phyloP scores from a whole-genome alignment of 192 early-diverging fungal species.

The Entrophospora sp. region DNA sequence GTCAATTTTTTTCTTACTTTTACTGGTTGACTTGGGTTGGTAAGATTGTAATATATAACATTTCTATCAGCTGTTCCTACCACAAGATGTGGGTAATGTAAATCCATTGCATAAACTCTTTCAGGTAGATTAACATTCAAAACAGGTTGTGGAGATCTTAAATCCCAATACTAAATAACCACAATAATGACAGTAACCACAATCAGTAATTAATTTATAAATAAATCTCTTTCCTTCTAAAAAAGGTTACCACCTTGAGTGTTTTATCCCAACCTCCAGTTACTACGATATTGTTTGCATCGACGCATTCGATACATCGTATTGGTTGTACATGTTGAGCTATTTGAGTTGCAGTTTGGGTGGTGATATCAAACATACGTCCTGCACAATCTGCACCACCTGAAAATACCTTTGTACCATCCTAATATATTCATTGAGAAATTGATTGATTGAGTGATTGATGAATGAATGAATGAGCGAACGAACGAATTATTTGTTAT shows the following conservation, averaged over 20 bases:
- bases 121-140: slow-evolving; percentile 70
- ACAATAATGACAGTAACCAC: too few relatives aligned
- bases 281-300: slow-evolving; percentile 57
- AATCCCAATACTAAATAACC: slow-evolving; percentile 98
- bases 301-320: slow-evolving; percentile 66
- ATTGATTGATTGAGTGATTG: neutral
- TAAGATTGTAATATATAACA: slow-evolving; percentile 68
- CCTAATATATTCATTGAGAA: slow-evolving; percentile 38
- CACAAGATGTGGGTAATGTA: slow-evolving; percentile 66
- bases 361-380: slow-evolving; percentile 72
- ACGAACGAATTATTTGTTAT: too few relatives aligned
- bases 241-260: slow-evolving; percentile 35
- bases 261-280: slow-evolving; percentile 97
- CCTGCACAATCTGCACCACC: slow-evolving; percentile 85
- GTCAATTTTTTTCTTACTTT: slow-evolving; percentile 37
- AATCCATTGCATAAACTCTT: slow-evolving; percentile 86
- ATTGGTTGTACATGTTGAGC: slow-evolving; percentile 88
- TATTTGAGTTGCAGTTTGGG: slow-evolving; percentile 72
- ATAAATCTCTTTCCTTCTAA: neutral
- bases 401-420: slow-evolving; percentile 81
- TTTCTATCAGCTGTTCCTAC: slow-evolving; percentile 87
- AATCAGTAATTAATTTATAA: neutral
- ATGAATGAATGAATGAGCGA: neutral
- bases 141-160: slow-evolving; percentile 67
- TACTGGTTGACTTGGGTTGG: slow-evolving; percentile 66